Percentiles rank a stretch among this genome's conserved stretches.
These are phyloP conservation scores for Fusarium hostae DNA, from an alignment of 2,329 filamentous ascomycete species.

Conservation along the genomic window DNA sequence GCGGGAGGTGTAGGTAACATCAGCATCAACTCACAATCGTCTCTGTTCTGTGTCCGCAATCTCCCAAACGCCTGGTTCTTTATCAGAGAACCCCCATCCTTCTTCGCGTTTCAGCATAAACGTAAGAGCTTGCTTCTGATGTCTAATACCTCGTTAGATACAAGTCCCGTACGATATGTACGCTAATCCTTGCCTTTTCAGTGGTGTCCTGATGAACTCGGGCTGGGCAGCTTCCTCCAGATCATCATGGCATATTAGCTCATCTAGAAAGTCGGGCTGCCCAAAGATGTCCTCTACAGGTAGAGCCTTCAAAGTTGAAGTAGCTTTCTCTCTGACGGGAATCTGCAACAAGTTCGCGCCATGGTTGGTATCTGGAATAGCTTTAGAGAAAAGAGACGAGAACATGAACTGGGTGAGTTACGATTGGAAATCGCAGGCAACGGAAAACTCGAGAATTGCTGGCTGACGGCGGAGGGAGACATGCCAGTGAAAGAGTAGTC, in stretches of 20 bases:
- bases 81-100: conserved; percentile 49
- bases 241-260: conserved; percentile 39
- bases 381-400: too few species aligned
- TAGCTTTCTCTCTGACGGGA: too few species aligned
- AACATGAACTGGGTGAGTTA: too few species aligned
- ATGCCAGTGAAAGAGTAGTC: too few species aligned
- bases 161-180: fast-evolving
- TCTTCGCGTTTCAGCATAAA: conserved; percentile 55
- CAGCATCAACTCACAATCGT: conserved; percentile 27
- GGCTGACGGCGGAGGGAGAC: too few species aligned
- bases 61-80: conserved; percentile 50
- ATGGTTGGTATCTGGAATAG: too few species aligned
- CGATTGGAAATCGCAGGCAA: too few species aligned
- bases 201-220: conserved; percentile 30
- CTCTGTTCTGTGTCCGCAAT: conserved; percentile 30
- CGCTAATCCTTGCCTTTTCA: conserved; percentile 35
- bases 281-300: conserved; percentile 1
- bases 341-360: too few species aligned
- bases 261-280: conserved; percentile 39
- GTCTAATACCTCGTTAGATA: conserved; percentile 42
- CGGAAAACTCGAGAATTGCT: too few species aligned
- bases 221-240: conserved; percentile 48
- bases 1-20: too few species aligned
- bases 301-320: too few species aligned
- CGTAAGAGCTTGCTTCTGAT: conserved; percentile 57